These are phyloP conservation scores for Trichoderma erinaceum DNA, from an alignment of 495 filamentous ascomycete genomes.

Conservation along the genomic window DNA sequence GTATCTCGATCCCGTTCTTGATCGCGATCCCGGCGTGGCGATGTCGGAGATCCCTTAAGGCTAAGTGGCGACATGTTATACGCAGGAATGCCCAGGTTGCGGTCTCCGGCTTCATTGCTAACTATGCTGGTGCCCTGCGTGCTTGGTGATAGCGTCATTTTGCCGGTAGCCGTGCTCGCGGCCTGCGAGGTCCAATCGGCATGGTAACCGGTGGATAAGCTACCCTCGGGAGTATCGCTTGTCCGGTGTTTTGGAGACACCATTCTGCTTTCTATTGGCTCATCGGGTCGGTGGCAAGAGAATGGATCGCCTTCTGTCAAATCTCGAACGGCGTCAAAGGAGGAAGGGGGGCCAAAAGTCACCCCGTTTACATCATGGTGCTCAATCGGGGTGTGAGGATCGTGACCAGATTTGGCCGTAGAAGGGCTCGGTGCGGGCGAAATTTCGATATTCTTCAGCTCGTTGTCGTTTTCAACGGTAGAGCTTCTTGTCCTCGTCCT, in stretches of 20 bases:
- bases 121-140: conserved; percentile 53
- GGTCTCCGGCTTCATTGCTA: conserved; percentile 44
- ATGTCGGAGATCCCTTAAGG: conserved; percentile 23
- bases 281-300: conserved; percentile 25
- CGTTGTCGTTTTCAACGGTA: conserved; percentile 19
- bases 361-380: conserved; percentile 37
- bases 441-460: conserved; percentile 15
- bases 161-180: conserved; percentile 49
- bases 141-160: conserved; percentile 52
- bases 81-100: conserved; percentile 34
- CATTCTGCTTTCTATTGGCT: conserved; percentile 19
- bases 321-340: conserved; percentile 30
- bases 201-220: conserved; percentile 38
- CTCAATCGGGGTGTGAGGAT: conserved; percentile 18
- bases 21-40: conserved; percentile 7
- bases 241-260: conserved; percentile 37
- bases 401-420: conserved; percentile 19
- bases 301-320: conserved; percentile 34
- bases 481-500: conserved; percentile 32
- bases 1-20: neutral
- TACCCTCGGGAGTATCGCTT: conserved; percentile 49
- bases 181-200: conserved; percentile 50
- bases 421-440: conserved; percentile 17
- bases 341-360: conserved; percentile 16
- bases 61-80: conserved; percentile 31